Evolutionary conservation across 768 basidiomycete species (phyloP), one percentile per base, ranked within the genome.

Genomic region (Grammothele lineata): DNA sequence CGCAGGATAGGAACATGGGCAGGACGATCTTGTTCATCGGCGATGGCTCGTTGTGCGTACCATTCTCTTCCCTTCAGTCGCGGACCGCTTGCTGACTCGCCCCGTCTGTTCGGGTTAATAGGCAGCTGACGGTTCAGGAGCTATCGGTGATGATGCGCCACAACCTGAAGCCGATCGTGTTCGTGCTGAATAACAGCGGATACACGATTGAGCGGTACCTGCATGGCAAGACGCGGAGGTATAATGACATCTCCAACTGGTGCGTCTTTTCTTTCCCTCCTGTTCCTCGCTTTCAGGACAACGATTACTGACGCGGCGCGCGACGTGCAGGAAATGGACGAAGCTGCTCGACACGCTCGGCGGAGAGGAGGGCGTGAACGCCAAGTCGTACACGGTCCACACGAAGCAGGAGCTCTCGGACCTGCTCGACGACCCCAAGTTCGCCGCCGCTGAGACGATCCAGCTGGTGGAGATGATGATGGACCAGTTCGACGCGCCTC

Each of bases 131-230:
- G 0, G 81, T 87, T 5, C 91, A 93, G 64, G 90, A 94, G 59
- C 62, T 91, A 12, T 86, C 89, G 4, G 84, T 87, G 0, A 94
- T 95, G 86, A 76, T 93, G 37, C 76, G 75, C 34, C 65, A 77
- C 45, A 78, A 75, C 7, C 63, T 94, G 26, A 83, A 75, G 53
- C 93, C 95, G 4, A 89, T 92, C 64, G 73, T 93, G 25, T 93
- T 93, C 64, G 70, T 91, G 17, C 64, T 91, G 40, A 90, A 90
- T 64, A 91, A 90, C 62, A 72, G 69, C 15, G 86, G 89, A 0
- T 95, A 95, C 67, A 87, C 87, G 17, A 92, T 98, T 43, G 94
- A 98, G 70, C 77, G 86, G 15, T 76, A 73, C 53, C 71, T 87
- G 36, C 87, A 92, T 50, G 85, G 85, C 17, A 74, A 71, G 65